Percentiles rank a stretch among this genome's conserved stretches.
These are phyloP conservation scores for Cercospora canescens DNA, from an alignment of 2,329 filamentous ascomycete species.

Conservation along the genomic window DNA sequence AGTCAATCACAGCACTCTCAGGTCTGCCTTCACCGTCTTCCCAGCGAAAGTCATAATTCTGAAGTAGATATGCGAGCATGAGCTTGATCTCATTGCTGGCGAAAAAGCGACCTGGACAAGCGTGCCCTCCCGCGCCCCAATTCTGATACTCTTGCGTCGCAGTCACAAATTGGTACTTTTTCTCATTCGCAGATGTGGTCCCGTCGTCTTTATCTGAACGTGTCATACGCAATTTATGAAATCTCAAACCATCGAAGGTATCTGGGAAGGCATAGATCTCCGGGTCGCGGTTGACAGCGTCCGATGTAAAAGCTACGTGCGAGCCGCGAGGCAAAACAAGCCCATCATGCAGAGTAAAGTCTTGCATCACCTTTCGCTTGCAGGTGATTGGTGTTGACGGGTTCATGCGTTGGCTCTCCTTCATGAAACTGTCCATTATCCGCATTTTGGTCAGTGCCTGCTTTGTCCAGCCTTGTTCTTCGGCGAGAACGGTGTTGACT, in stretches of 20 bases:
- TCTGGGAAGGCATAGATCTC: conserved; percentile 8
- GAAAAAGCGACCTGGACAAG: conserved; percentile 36
- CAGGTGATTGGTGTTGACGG: conserved; percentile 14
- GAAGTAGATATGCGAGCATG: conserved; percentile 29
- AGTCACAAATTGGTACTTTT: conserved; percentile 16
- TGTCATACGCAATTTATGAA: background rate
- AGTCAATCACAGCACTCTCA: conserved; percentile 12
- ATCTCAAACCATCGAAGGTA: conserved; percentile 15
- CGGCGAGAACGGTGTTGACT: conserved; percentile 3
- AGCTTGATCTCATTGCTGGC: conserved; percentile 33
- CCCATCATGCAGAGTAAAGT: conserved; percentile 10
- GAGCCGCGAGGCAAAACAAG: conserved; percentile 6
- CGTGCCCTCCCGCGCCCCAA: conserved; percentile 32
- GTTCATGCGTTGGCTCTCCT: conserved; percentile 19
- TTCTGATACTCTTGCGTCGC: conserved; percentile 20
- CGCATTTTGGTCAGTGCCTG: conserved; percentile 14
- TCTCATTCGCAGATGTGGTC: background rate
- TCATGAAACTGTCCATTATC: conserved; percentile 20
- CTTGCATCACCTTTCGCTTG: conserved; percentile 12
- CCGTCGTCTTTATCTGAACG: background rate
- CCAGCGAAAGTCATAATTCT: conserved; percentile 32
- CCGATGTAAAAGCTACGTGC: conserved; percentile 12
- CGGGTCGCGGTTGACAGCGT: conserved; percentile 15
- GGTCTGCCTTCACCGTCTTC: conserved; percentile 16
- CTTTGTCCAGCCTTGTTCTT: conserved; percentile 14